Base-by-base conservation (phyloP, 768 basidiomycete genomes). In the Artomyces pyxidatus region DNA sequence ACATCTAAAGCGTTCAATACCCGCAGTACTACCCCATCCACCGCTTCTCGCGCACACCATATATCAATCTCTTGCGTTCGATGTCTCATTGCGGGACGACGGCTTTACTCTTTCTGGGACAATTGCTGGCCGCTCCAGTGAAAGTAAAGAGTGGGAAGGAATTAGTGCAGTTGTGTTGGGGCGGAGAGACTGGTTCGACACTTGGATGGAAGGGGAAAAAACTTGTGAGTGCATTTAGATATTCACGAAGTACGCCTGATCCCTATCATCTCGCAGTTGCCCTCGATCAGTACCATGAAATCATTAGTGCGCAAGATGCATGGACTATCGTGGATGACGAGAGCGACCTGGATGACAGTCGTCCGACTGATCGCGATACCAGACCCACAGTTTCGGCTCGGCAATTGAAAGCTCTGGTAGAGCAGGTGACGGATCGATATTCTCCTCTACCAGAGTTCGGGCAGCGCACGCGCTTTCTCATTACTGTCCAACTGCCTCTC, bases 351-450 rank as follows among this genome's bases (percentile, higher is more conserved):
- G 59, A 58, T 22, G 48, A 37, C 45, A 25, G 27, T 27, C 17
- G 9, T 7, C 22, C 22, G n/a, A 35, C 23, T 17, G 40, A 50
- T 16, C 53, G 61, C 6, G 76, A 76, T 44, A 61, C 82, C 32
- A 79, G 77, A 57, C 77, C 91, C 5, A 97, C 94, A 0, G 78
- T 80, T 54, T 95, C 92, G 9, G 83, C 94, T 1, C 73, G 93
- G 25, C 75, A 86, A 57, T 70, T 97, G 50, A 88, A 87, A 60
- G 80, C 86, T 22, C 71, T 98, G 17, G 72, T 96, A 10, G 90
- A 96, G 58, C 94, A 96, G 67, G 81, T 98, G 47, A 93, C 93
- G 49, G 93, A 95, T 63, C 93, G 94, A 9, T 99, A 97, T 64
- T 81, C 84, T 8, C 87, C 89, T 0, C 73, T 99, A 4, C 94